Evolutionary conservation across 1,284 basidiomycete genomes (phyloP), one percentile per base, ranked within the genome.

Genomic region (Cutaneotrichosporon sp.): DNA sequence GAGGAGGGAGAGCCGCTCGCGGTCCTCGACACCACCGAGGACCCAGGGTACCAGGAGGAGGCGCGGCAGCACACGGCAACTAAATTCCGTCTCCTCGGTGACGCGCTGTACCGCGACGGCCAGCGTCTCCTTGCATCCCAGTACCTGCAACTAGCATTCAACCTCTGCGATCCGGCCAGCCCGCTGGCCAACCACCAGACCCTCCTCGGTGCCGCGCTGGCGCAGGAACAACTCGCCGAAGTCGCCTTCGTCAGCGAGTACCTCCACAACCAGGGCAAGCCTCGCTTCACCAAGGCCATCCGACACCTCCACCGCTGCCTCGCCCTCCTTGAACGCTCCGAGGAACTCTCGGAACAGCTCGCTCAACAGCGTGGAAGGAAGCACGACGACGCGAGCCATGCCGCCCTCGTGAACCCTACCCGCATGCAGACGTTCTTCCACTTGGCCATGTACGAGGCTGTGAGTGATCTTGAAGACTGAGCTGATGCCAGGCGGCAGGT

Each of bases 391-490:
- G 42, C 18, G 42, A n/a, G 6, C 42, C 42, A 46, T 18, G 16
- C 42, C 18, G 16, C 42, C 18, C 5, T 46, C 18, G 42, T 46
- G 18, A n/a, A 16, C 16, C 42, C 42, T 4, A 46, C 42, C 16
- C 42, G 42, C 42, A 46, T 46, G 42, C 42, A 46, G 42, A 46
- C 42, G 18, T n/a, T 46, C 42, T 46, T n/a, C 42, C 42, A 46
- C 18, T 8, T 46, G 18, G 42, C 42, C 16, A 46, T 46, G 42
- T 46, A 46, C 42, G 18, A 46, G 18, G 42, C 42, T 16, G 42
- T 46, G 42, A n/a, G 42, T 46, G 42, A 42, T 18, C 13, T 9
- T 36, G 14, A 18, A 5, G 40, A 13, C 11, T 18, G 13, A 46
- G 42, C 42, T 46, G 18, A 46, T 18, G 6, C 42, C 42, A 46